Percentiles rank a stretch among this genome's conserved stretches.
phyloP scores from a whole-genome alignment of 2,329 filamentous ascomycete genomes.

The Phoma sp. region DNA sequence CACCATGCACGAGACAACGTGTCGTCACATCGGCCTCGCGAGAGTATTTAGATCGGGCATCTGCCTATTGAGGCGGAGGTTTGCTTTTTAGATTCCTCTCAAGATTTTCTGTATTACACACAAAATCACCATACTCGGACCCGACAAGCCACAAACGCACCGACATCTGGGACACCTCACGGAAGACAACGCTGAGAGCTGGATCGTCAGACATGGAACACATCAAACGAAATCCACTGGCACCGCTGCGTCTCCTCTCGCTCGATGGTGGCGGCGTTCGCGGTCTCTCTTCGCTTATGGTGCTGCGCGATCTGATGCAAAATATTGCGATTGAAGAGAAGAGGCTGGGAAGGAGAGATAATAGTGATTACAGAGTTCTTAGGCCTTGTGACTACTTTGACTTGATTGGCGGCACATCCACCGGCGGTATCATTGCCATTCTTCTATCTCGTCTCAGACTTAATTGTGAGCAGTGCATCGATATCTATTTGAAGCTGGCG shows the following conservation, averaged over 20 bases:
- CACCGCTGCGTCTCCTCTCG: neutral
- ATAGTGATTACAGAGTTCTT: conserved; percentile 35
- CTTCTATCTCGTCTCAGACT: conserved; percentile 48
- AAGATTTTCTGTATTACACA: no score
- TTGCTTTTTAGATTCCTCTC: no score
- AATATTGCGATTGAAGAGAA: conserved; percentile 48
- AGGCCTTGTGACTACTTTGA: conserved; percentile 51
- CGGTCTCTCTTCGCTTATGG: conserved; percentile 28
- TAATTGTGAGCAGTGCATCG: conserved; percentile 46
- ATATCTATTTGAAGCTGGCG: conserved; percentile 46
- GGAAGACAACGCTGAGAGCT: neutral
- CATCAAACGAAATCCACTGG: neutral
- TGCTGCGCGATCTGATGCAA: conserved; percentile 49
- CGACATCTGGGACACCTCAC: neutral
- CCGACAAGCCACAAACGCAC: neutral
- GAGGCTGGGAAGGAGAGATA: conserved; percentile 36
- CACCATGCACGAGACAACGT: neutral
- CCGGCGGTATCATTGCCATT: conserved; percentile 50
- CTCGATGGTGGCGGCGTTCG: conserved; percentile 6
- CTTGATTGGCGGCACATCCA: conserved; percentile 49
- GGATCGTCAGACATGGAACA: neutral
- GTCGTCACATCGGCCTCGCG: neutral
- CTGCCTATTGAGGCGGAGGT: neutral
- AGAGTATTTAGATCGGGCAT: neutral
- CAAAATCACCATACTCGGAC: neutral